These are phyloP conservation scores for Megacollybia platyphylla DNA, from an alignment of 1,284 basidiomycete species.

Conservation along the genomic window DNA sequence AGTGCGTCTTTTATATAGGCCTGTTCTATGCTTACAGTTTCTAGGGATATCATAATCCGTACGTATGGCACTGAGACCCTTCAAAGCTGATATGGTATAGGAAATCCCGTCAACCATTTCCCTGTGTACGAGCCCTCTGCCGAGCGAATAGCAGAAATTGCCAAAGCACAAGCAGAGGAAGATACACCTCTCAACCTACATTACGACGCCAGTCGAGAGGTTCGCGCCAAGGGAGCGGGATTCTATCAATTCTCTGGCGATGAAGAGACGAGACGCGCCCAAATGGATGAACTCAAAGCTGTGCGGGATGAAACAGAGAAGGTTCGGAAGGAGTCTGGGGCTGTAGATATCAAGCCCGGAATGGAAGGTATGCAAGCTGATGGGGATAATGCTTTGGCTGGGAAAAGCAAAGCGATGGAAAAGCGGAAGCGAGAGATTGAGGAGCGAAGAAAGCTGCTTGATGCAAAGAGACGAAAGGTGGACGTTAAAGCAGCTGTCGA, in stretches of 20 bases:
- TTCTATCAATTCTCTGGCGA: slow-evolving; percentile 84
- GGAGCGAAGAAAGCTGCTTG: slow-evolving; percentile 63
- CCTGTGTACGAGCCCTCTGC: slow-evolving; percentile 79
- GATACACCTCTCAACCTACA: slow-evolving; percentile 63
- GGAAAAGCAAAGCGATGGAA: slow-evolving; percentile 52
- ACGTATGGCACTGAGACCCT: slow-evolving; percentile 20
- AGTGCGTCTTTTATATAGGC: slow-evolving; percentile 25
- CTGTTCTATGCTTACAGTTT: slow-evolving; percentile 5
- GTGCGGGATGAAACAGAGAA: slow-evolving; percentile 63
- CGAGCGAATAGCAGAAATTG: slow-evolving; percentile 67
- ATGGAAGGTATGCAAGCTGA: slow-evolving; percentile 47
- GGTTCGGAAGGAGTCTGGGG: slow-evolving; percentile 45
- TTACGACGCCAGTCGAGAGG: slow-evolving; percentile 75
- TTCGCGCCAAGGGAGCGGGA: slow-evolving; percentile 79
- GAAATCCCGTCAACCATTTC: slow-evolving; percentile 70
- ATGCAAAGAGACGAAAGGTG: slow-evolving; percentile 69
- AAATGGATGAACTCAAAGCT: slow-evolving; percentile 70
- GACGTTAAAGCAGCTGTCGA: slow-evolving; percentile 5
- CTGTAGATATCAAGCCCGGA: slow-evolving; percentile 44
- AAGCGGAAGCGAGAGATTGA: slow-evolving; percentile 74
- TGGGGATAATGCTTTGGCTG: slow-evolving; percentile 11
- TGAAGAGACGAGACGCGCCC: slow-evolving; percentile 56
- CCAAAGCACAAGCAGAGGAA: slow-evolving; percentile 63
- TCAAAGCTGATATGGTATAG: slow-evolving; percentile 21
- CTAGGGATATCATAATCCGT: slow-evolving; percentile 47